Evolutionary conservation across 768 basidiomycete species (phyloP), one percentile per base, ranked within the genome.

Genomic region (Russula sp.): DNA sequence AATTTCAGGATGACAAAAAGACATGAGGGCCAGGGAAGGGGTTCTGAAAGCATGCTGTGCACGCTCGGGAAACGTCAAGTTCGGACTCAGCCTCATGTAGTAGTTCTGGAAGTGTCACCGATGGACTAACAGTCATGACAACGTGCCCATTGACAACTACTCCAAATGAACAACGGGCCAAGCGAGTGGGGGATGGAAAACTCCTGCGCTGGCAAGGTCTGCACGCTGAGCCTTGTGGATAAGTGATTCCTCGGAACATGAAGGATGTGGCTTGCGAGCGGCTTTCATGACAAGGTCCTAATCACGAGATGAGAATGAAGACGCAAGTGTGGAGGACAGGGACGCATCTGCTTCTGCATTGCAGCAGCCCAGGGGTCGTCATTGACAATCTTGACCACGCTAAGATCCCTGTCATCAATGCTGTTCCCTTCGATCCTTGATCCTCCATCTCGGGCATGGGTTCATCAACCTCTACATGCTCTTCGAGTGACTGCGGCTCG

Each of bases 361-460:
- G 94, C 94, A 50, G 94, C 94, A 18, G 91, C 91, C 62, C 81
- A 79, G 3, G 94, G 90, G 72, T 95, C 90, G 22, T 84, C 82
- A 63, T 89, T 92, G 2, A 86, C 86, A 64, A 96, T 89, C 75
- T 90, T 88, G 67, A 97, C 84, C 6, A 95, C 76, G 20, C 82
- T 82, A 13, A 76, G 73, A 55, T 83, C 81, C 8, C 78, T 77
- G 6, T 75, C 75, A 49, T 67, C 60, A 3, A 76, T 73, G 34
- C 74, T 69, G 20, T 71, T 75, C 14, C 71, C 75, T 3, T 65
- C 69, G 20, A 66, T 22, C 72, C 75, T 1, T 70, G 71, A 35
- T 65, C 70, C 57, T 57, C 65, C 68, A 54, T 62, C 66, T 34
- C 59, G 37, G 37, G 52, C 44, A 61, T 63, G 1, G 54, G 60